These are phyloP conservation scores for Pseudogymnoascus sp. DNA, from an alignment of 2,329 filamentous ascomycete species.

Conservation along the genomic window DNA sequence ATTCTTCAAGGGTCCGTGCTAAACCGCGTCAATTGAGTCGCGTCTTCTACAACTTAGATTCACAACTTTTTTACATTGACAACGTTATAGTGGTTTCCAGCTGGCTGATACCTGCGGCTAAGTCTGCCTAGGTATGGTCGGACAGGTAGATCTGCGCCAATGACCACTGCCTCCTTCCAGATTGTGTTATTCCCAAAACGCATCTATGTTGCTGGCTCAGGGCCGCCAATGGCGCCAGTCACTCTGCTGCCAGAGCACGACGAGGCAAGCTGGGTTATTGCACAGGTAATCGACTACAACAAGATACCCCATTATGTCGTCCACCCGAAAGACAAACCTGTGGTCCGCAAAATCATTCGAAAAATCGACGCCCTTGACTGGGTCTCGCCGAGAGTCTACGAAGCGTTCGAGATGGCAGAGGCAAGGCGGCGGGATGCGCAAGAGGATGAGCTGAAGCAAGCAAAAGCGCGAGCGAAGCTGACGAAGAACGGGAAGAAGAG, in stretches of 20 bases:
- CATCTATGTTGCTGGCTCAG: conserved; percentile 33
- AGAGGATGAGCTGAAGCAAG: not conserved
- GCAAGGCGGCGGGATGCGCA: not conserved
- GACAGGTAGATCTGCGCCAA: conserved; percentile 7
- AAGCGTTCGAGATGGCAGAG: conserved; percentile 45
- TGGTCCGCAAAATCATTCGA: conserved; percentile 45
- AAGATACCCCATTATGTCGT: conserved; percentile 23
- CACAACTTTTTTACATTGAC: not conserved
- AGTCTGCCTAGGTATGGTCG: conserved; percentile 6
- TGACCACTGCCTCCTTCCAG: conserved; percentile 5
- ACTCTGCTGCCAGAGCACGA: conserved; percentile 41
- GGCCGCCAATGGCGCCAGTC: conserved; percentile 40
- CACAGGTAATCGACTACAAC: conserved; percentile 43
- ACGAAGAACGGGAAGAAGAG: not conserved
- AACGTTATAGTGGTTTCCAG: conserved; percentile 1
- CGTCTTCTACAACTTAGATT: not conserved
- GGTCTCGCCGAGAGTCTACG: conserved; percentile 47
- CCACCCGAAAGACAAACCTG: conserved; percentile 20
- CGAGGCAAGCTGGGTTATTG: conserved; percentile 44
- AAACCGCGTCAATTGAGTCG: not conserved
- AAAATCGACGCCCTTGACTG: conserved; percentile 44
- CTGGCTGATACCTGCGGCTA: conserved; percentile 11
- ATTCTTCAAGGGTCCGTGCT: not conserved
- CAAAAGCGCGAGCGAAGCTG: not conserved
- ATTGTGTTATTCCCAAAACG: conserved; percentile 26